Evolutionary conservation across 2,329 filamentous ascomycete genomes (phyloP).

Genomic region (Colletotrichum spaethianum): DNA sequence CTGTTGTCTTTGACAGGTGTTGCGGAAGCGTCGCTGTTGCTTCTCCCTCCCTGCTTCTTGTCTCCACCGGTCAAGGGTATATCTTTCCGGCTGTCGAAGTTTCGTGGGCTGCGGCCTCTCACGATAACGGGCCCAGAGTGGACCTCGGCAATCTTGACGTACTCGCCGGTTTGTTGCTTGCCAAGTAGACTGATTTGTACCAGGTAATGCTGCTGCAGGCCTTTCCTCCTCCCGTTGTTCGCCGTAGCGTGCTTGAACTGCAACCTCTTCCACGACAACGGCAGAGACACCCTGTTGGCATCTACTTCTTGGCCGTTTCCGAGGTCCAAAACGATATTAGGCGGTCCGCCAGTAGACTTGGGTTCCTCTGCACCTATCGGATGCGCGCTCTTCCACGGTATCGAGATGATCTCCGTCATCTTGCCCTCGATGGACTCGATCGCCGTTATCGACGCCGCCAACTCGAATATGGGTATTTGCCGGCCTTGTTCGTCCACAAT

Average conservation of each 20-base stretch:
- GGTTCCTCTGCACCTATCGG: conserved; percentile 63
- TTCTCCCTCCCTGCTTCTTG: conserved; percentile 62
- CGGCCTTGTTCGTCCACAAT: conserved; percentile 82
- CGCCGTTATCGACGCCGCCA: conserved; percentile 87
- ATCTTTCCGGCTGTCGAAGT: conserved; percentile 93
- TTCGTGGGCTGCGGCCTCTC: conserved; percentile 90
- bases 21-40: conserved; percentile 50
- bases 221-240: conserved; percentile 94
- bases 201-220: conserved; percentile 94
- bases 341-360: conserved; percentile 65
- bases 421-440: conserved; percentile 95
- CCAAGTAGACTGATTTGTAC: conserved; percentile 88
- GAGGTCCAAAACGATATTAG: conserved; percentile 69
- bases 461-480: conserved; percentile 81
- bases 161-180: conserved; percentile 77
- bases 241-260: conserved; percentile 98
- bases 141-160: conserved; percentile 84
- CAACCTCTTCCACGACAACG: conserved; percentile 92
- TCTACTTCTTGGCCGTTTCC: conserved; percentile 78
- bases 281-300: conserved; percentile 82
- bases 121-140: conserved; percentile 96
- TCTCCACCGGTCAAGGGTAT: conserved; percentile 76
- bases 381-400: conserved; percentile 91
- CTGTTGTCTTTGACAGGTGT: conserved; percentile 43
- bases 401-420: conserved; percentile 92